Evolutionary conservation across 805 yeast species (phyloP).

Genomic region (Wickerhamiella vanderwaltii): DNA sequence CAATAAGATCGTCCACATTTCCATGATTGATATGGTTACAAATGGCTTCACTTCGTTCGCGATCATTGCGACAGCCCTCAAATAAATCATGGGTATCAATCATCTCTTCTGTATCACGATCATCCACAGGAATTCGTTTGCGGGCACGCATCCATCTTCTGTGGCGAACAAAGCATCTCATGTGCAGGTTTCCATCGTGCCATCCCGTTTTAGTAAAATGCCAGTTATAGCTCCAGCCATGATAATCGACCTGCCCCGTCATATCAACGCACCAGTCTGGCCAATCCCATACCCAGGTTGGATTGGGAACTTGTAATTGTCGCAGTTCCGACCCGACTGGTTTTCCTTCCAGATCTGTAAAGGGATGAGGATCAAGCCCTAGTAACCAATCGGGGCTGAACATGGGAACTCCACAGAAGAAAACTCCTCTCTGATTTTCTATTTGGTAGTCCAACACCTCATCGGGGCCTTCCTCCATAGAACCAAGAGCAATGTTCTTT

Average conservation of each 20-base stretch:
- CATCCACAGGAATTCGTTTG: constrained; percentile 6
- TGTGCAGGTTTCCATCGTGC: constrained; percentile 46
- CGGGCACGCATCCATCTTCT: constrained; percentile 47
- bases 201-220: constrained; percentile 39
- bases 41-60: constrained; percentile 16
- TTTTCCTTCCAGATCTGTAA: constrained; percentile 26
- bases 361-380: constrained; percentile 28
- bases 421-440: constrained; percentile 34
- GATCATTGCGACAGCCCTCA: constrained; percentile 19
- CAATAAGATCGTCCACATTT: not conserved
- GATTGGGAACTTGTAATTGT: constrained; percentile 38
- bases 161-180: constrained; percentile 53
- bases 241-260: constrained; percentile 61
- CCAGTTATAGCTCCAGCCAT: constrained; percentile 70
- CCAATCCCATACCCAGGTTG: constrained; percentile 59
- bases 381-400: constrained; percentile 28
- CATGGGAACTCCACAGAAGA: constrained; percentile 29
- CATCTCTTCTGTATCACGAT: not conserved
- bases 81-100: constrained; percentile 5
- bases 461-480: too few species aligned
- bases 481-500: too few species aligned
- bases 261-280: constrained; percentile 60
- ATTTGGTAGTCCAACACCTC: constrained; percentile 24
- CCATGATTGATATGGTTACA: not conserved
- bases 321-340: constrained; percentile 21